Evolutionary conservation across 345 rosid genomes (phyloP), one percentile per base, ranked within the genome.

Genomic region (Eucalyptus curtisii): DNA sequence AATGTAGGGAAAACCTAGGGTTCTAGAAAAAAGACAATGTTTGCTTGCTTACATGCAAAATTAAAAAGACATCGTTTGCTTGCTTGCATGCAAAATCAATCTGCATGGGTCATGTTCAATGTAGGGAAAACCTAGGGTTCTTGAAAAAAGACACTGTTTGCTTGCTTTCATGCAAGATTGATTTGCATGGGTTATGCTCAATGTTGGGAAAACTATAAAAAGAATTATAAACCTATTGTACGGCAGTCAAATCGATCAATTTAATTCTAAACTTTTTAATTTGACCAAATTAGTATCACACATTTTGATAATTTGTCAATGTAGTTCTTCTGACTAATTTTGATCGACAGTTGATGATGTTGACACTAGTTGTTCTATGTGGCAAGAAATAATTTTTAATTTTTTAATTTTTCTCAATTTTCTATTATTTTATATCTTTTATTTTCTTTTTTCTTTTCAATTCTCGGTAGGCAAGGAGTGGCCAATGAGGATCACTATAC

Each of bases 381-480:
- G 20, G 37, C 5, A 14, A 64, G 37, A 6, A 10, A 66, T 16
- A 8, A 1, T 68, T 68, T 68, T 68, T 31, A 7, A 4, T 10
- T 8, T 66, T n/a, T 16, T 31, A 6, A 59, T 13, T 64, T n/a
- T 64, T 68, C 42, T 33, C 24, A 68, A 68, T 33, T 33, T 9
- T 17, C 0, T 31, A 33, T 68, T 33, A 31, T 68, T 68, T 64
- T 13, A 10, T 57, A 9, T 24, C 4, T 57, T n/a, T 64, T 7
- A 7, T 14, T 31, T 31, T 16, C 3, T 31, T 14, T 33, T 31
- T 8, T 25, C 30, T 30, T 61, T 64, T 9, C 0, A 33, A 31
- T 33, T 16, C 6, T n/a, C 0, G 0, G 1, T 9, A 1, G 24
- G 42, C 13, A 0, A 61, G 68, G 2, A 31, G 24, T 68, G 80